A percentile compares a stretch with the other conserved stretches of the same genome.
phyloP scores from a whole-genome alignment of 176 grass and related monocot species.

The Neostapfia colusana region DNA sequence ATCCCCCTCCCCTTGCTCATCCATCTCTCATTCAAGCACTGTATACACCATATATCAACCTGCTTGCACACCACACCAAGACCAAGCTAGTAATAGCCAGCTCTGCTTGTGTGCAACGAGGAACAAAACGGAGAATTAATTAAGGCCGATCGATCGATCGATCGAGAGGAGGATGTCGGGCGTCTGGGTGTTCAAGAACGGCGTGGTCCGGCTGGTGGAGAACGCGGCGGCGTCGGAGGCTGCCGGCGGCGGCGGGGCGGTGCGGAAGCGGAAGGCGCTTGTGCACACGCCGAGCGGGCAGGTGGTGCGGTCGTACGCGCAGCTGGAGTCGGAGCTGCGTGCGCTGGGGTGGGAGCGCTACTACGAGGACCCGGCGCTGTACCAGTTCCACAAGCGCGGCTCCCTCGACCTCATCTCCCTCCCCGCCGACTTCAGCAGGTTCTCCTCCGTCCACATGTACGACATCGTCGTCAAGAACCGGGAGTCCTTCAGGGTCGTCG shows the following conservation, averaged over 20 bases:
- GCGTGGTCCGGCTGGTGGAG: constrained; percentile 65
- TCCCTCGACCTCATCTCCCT: constrained; percentile 82
- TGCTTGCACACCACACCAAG: neutral
- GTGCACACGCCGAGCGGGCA: constrained; percentile 66
- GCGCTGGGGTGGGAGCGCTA: constrained; percentile 86
- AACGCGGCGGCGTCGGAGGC: constrained; percentile 43
- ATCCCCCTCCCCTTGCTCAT: constrained; percentile 31
- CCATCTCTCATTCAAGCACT: constrained; percentile 3
- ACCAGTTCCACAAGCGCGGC: constrained; percentile 85
- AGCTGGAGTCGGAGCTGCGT: constrained; percentile 58
- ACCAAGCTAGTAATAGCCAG: neutral
- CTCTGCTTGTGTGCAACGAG: neutral
- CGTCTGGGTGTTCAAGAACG: constrained; percentile 85
- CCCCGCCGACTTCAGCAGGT: constrained; percentile 65
- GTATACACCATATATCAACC: neutral
- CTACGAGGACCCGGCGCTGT: constrained; percentile 64
- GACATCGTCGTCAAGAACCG: constrained; percentile 90
- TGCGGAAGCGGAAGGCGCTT: constrained; percentile 51
- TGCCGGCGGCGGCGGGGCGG: constrained; percentile 17
- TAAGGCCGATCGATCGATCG: too few species aligned
- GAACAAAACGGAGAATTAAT: neutral
- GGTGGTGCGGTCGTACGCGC: constrained; percentile 66
- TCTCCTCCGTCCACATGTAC: constrained; percentile 91
- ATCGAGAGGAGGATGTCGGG: constrained; percentile 52
- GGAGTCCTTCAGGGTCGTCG: constrained; percentile 71